Conservation (phyloP, 805 yeast species). For the Candida nonsorbophila region DNA sequence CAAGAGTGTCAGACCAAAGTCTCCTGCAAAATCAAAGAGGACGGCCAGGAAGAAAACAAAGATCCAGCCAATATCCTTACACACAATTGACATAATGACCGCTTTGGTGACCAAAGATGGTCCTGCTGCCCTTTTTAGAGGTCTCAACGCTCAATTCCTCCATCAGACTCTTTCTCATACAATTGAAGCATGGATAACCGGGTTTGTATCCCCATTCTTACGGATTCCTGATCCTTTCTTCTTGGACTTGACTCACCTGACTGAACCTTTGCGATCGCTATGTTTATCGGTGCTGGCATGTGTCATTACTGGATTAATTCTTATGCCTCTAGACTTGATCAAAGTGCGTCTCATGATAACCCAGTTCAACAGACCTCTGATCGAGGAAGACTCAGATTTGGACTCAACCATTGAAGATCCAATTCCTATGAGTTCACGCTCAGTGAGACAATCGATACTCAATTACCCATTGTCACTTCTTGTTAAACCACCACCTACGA, state of each 20-base stretch:
- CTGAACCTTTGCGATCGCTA: slow-evolving; percentile 68
- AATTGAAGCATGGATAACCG: slow-evolving; percentile 87
- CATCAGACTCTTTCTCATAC: slow-evolving; percentile 70
- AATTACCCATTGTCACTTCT: slow-evolving; percentile 53
- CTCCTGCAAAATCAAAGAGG: slow-evolving; percentile 5
- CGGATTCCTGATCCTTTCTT: slow-evolving; percentile 87
- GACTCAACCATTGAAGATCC: neutral
- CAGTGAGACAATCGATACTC: slow-evolving; percentile 65
- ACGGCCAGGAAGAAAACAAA: slow-evolving; percentile 12
- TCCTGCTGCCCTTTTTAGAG: slow-evolving; percentile 65
- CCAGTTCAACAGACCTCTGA: slow-evolving; percentile 37
- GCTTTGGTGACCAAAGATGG: slow-evolving; percentile 66
- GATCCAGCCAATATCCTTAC: slow-evolving; percentile 55
- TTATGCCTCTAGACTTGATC: slow-evolving; percentile 79
- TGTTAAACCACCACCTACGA: slow-evolving; percentile 47
- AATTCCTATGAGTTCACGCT: slow-evolving; percentile 33
- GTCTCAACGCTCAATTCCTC: slow-evolving; percentile 74
- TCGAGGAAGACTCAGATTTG: slow-evolving; percentile 2
- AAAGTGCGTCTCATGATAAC: slow-evolving; percentile 75
- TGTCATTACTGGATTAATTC: slow-evolving; percentile 61
- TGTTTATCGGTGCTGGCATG: slow-evolving; percentile 66
- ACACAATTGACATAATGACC: slow-evolving; percentile 60
- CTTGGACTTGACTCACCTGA: slow-evolving; percentile 74
- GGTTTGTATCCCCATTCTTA: slow-evolving; percentile 73
- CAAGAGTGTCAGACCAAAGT: no score